Base-by-base conservation (phyloP, 192 early-diverging fungal species). In the Linnemannia zychae region DNA sequence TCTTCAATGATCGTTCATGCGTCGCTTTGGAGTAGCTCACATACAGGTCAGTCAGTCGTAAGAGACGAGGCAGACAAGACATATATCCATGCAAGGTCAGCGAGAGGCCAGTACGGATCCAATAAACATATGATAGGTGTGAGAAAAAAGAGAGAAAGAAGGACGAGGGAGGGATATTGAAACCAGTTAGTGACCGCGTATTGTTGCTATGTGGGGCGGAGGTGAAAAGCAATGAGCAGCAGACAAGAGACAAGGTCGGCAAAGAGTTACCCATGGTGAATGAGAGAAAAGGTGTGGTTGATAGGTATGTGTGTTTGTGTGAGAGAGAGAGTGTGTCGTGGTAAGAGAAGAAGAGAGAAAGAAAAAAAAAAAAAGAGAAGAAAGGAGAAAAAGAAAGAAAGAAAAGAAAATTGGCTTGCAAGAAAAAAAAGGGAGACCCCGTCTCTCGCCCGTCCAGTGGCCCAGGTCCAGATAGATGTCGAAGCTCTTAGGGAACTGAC, bases 311-410 rank as follows among this genome's bases (percentile, higher is more conserved):
- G 40, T 38, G 4, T 16, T 7, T 36, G 28, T 20, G 60, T 65
- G 7, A n/a, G 20, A 48, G 70, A 16, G 24, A 31, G 33, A 33
- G 49, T 3, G 17, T 6, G 24, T 48, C 11, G 33, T 31, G 16
- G 18, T 31, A 79, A 72, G 24, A 66, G n/a, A 52, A 47, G 52
- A 72, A 63, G 60, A 71, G 38, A n/a, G n/a, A n/a, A 38, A 71
- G 47, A 34, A 47, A 78, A 60, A 65, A 44, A 72, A 63, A 72
- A 44, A 63, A 65, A 28, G 31, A 63, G 33, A 71, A 72, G 38
- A 28, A 36, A 31, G n/a, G 28, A 71, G 47, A 34, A 47, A 78
- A 60, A 65, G 53, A 72, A 63, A 72, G 53, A 63, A 65, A 28
- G 31, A 63, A 20, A 71, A 72, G 38, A 28, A 36, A 31, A n/a